A percentile compares a stretch with the other conserved stretches of the same genome.
Conservation (phyloP, 768 basidiomycete genomes). For the Crepidotus variabilis region DNA sequence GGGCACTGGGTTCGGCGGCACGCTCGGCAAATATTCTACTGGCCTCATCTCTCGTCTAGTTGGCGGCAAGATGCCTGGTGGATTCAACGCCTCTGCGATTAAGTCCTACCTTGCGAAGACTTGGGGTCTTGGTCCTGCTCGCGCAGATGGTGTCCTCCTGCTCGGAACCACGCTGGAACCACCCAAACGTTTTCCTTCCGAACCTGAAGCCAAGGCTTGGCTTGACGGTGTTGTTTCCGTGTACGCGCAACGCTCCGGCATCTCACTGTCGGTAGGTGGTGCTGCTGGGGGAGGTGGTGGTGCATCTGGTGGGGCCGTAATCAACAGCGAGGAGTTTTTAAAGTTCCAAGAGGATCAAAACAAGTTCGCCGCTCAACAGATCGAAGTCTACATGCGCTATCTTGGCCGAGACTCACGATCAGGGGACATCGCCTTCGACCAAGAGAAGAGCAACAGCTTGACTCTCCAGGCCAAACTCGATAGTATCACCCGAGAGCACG, state of each 20-base stretch:
- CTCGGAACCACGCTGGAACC: conserved; percentile 93
- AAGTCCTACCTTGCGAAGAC: conserved; percentile 86
- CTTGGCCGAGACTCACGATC: conserved; percentile 90
- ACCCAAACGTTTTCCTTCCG: conserved; percentile 86
- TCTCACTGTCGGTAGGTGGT: conserved; percentile 72
- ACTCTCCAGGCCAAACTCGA: conserved; percentile 85
- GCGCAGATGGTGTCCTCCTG: conserved; percentile 87
- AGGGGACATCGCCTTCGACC: conserved; percentile 86
- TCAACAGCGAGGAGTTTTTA: conserved; percentile 97
- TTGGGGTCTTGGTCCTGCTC: conserved; percentile 92
- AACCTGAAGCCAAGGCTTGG: conserved; percentile 92
- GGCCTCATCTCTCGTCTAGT: conserved; percentile 89
- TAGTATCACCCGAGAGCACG: conserved; percentile 86
- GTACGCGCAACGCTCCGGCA: conserved; percentile 88
- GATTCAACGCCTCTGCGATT: conserved; percentile 92
- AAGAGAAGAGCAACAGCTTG: conserved; percentile 70
- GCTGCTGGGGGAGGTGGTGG: conserved; percentile 59
- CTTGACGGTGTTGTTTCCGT: conserved; percentile 78
- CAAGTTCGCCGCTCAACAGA: conserved; percentile 86
- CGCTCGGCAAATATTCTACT: conserved; percentile 89
- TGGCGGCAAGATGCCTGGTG: conserved; percentile 97
- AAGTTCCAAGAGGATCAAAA: conserved; percentile 95
- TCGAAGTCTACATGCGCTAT: conserved; percentile 97
- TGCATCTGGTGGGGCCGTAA: conserved; percentile 74
- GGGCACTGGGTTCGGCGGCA: conserved; percentile 75